phyloP scores from a whole-genome alignment of 805 yeast species.

The Candida verbasci region DNA sequence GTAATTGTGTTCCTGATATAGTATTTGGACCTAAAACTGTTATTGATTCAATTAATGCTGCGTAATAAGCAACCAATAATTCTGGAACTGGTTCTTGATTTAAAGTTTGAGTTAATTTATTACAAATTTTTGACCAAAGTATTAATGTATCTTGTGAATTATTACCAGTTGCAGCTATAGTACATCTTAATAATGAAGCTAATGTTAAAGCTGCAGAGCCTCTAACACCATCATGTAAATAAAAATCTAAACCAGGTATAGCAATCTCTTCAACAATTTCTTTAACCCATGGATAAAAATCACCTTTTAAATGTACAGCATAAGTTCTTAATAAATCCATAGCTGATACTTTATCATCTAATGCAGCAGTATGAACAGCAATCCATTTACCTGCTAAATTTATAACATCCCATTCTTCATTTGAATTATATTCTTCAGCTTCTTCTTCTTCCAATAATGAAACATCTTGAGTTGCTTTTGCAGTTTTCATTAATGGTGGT shows the following conservation, averaged over 20 bases:
- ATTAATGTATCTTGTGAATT: slow-evolving; percentile 58
- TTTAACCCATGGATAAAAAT: slow-evolving; percentile 76
- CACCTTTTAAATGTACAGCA: slow-evolving; percentile 77
- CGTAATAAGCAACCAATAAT: slow-evolving; percentile 71
- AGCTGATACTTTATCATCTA: slow-evolving; percentile 91
- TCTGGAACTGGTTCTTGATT: slow-evolving; percentile 81
- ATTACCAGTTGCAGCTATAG: slow-evolving; percentile 51
- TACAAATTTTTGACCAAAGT: slow-evolving; percentile 68
- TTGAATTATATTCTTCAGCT: slow-evolving; percentile 70
- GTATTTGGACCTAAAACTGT: slow-evolving; percentile 64
- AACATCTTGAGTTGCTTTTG: slow-evolving; percentile 86
- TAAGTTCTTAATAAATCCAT: slow-evolving; percentile 83
- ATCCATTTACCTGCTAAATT: slow-evolving; percentile 87
- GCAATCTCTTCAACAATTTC: slow-evolving; percentile 76
- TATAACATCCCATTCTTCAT: slow-evolving; percentile 94
- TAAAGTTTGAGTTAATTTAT: slow-evolving; percentile 63
- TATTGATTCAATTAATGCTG: slow-evolving; percentile 63
- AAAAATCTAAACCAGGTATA: slow-evolving; percentile 85
- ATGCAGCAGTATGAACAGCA: slow-evolving; percentile 90
- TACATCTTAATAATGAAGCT: slow-evolving; percentile 68
- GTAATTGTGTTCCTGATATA: slow-evolving; percentile 52
- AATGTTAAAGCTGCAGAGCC: slow-evolving; percentile 83
- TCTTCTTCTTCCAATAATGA: slow-evolving; percentile 88
- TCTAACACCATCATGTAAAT: slow-evolving; percentile 90
- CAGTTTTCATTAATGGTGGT: slow-evolving; percentile 84